Evolutionary conservation across 345 rosid species (phyloP).

Genomic region (Ailanthus altissimus): DNA sequence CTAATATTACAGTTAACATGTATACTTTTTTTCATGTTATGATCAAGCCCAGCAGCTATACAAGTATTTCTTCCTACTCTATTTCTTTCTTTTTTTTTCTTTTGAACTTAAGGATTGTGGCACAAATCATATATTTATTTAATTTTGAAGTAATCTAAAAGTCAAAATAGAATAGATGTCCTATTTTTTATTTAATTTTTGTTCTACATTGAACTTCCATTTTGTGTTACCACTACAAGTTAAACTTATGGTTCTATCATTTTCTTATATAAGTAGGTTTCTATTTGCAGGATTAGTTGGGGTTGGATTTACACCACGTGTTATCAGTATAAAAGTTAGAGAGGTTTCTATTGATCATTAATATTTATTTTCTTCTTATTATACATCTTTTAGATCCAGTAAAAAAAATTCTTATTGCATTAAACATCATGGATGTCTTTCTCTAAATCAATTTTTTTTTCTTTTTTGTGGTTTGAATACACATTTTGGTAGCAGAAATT

Average conservation of each 20-base stretch:
- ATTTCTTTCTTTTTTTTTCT: no score
- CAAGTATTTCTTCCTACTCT: no score
- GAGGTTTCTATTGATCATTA: slow-evolving; percentile 51
- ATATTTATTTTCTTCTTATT: background rate
- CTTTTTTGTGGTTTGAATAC: background rate
- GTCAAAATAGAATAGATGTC: no score
- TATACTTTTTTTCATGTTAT: no score
- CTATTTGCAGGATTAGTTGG: slow-evolving; percentile 51
- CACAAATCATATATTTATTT: no score
- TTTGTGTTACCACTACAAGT: background rate
- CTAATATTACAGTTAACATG: no score
- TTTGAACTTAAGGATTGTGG: no score
- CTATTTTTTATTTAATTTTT: background rate
- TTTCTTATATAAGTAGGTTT: slow-evolving; percentile 7
- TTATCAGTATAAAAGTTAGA: slow-evolving; percentile 65
- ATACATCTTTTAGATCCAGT: background rate
- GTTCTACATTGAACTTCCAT: background rate
- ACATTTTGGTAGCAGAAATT: background rate
- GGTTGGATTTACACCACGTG: slow-evolving; percentile 57
- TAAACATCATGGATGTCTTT: background rate
- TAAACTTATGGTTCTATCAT: slow-evolving; percentile 1
- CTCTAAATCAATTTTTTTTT: background rate
- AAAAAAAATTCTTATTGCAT: background rate
- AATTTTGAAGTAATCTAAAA: no score
- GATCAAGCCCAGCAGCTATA: no score